These are phyloP conservation scores for Phytophthora pseudosyringae DNA, from an alignment of 352 stramenopile species.

Conservation along the genomic window DNA sequence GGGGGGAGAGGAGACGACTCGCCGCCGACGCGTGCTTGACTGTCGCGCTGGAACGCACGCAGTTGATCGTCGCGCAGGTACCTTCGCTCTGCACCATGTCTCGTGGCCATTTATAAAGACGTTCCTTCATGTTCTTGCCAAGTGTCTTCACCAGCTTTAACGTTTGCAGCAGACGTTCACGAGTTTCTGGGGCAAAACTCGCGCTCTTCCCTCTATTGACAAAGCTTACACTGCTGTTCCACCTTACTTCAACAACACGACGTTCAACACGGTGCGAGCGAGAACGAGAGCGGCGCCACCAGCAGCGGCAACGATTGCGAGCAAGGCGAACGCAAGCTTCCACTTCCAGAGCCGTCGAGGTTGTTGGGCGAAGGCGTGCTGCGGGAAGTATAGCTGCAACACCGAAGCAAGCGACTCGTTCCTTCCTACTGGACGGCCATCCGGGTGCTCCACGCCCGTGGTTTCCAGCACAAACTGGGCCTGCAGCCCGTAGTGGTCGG, in stretches of 20 bases:
- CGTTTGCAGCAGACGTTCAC: not conserved
- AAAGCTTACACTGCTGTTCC: constrained; percentile 4
- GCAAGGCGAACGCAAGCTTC: constrained; percentile 58
- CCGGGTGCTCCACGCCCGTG: constrained; percentile 45
- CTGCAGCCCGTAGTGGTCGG: constrained; percentile 76
- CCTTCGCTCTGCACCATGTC: constrained; percentile 20
- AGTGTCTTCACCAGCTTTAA: constrained; percentile 5
- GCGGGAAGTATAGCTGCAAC: constrained; percentile 73
- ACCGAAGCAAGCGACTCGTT: constrained; percentile 57
- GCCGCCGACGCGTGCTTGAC: not conserved
- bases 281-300: constrained; percentile 29
- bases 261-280: constrained; percentile 18
- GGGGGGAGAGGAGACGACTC: constrained; percentile 12
- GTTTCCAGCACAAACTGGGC: constrained; percentile 63
- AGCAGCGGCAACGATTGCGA: constrained; percentile 43
- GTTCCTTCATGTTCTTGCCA: constrained; percentile 7
- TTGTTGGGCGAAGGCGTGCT: constrained; percentile 61
- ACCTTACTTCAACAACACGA: constrained; percentile 25
- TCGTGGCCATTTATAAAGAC: constrained; percentile 31
- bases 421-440: constrained; percentile 38
- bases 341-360: constrained; percentile 68
- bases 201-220: constrained; percentile 4
- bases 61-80: constrained; percentile 15
- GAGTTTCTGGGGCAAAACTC: not conserved
- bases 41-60: not conserved